These are phyloP conservation scores for Fusarium sp. DNA, from an alignment of 2,329 filamentous ascomycete genomes.

Conservation along the genomic window DNA sequence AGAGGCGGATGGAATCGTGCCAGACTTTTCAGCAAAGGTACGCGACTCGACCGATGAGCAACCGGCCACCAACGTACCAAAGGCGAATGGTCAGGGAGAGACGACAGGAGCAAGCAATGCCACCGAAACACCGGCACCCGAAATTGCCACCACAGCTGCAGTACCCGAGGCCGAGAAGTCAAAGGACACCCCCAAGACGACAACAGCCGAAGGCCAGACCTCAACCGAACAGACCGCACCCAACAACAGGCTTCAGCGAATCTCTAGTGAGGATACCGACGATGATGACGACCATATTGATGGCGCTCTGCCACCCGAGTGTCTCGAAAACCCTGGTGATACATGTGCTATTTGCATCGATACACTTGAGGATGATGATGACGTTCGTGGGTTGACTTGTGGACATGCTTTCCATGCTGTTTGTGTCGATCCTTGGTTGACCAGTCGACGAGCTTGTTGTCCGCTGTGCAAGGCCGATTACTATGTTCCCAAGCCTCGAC, in stretches of 20 bases:
- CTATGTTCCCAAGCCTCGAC: conserved; percentile 90
- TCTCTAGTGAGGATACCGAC: conserved; percentile 64
- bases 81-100: conserved; percentile 31
- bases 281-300: conserved; percentile 86
- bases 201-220: conserved; percentile 41
- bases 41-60: conserved; percentile 58
- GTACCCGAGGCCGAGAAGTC: conserved; percentile 37
- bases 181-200: conserved; percentile 25
- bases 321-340: conserved; percentile 85
- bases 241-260: conserved; percentile 50
- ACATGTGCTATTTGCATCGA: conserved; percentile 98
- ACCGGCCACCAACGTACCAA: conserved; percentile 43
- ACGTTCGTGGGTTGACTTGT: conserved; percentile 91
- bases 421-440: conserved; percentile 97
- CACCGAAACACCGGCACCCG: conserved; percentile 21
- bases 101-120: conserved; percentile 20
- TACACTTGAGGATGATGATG: conserved; percentile 91
- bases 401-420: conserved; percentile 98
- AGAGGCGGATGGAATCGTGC: conserved; percentile 69
- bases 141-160: conserved; percentile 31
- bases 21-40: conserved; percentile 57
- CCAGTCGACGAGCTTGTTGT: conserved; percentile 92
- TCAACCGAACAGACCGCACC: conserved; percentile 39
- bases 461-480: conserved; percentile 98
- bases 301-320: conserved; percentile 82